Base-by-base conservation (phyloP, 371 early-diverging fungal species). In the Circinella minor region DNA sequence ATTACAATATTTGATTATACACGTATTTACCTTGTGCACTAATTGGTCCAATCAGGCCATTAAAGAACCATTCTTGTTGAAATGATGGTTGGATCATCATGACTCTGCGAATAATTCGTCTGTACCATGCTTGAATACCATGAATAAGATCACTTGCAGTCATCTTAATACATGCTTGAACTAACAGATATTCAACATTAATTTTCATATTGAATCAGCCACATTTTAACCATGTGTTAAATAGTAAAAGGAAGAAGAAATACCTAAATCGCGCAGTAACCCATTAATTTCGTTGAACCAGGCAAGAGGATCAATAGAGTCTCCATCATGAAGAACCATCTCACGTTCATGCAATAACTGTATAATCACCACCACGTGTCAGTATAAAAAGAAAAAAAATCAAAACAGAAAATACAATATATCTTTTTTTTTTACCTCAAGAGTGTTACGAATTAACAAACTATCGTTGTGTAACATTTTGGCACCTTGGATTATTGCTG, bases 401-500 rank as follows among this genome's bases (percentile, higher is more conserved):
- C 47, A 1, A 1, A 0, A 47, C 11, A n/a, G 9, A 47, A 47
- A 11, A 47, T 15, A n/a, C 47, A 47, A 9, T 9, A 11, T 47
- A 11, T 47, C 11, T 47, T 47, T 47, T 47, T 47, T 47, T n/a
- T 51, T 68, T 81, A 81, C 84, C 73, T 74, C 76, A 6, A 79
- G 74, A 27, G 73, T 72, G 49, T 86, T 76, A 5, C 79, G 76
- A 38, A 86, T 85, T 36, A 86, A 55, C n/a, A 84, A 73, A 65
- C 77, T 76, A 47, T 81, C 68, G 61, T 81, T 76, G 9, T 81
- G 72, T 3, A 84, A 68, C 17, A 75, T 65, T 48, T 79, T 84
- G 2, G 86, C 85, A 17, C 82, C 86, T 27, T 75, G 71, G 27
- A 86, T 80, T 1, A 85, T 68, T 36, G 74, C 76, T 17, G 81